phyloP scores from a whole-genome alignment of 306 rosid genomes.

The Acacia crassicarpa region DNA sequence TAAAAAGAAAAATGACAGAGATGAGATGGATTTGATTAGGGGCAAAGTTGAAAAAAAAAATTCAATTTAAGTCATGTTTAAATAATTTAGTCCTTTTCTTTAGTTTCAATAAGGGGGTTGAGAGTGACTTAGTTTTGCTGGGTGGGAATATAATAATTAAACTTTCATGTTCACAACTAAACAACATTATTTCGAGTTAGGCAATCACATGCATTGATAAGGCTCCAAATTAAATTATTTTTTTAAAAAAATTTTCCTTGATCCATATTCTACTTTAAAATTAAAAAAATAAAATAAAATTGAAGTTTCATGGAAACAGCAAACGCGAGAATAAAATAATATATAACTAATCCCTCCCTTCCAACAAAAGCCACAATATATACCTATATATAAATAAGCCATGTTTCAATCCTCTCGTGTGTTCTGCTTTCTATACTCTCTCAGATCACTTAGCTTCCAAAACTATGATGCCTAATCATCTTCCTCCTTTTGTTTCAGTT shows the following conservation, averaged over 20 bases:
- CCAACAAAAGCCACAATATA: background rate
- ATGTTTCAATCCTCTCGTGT: background rate
- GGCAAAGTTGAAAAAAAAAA: no score
- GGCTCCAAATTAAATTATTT: background rate
- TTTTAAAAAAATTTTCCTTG: background rate
- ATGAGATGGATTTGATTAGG: no score
- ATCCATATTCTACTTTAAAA: background rate
- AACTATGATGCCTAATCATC: background rate
- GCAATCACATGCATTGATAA: background rate
- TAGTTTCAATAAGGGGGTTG: no score
- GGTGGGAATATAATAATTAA: no score
- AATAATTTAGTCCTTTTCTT: no score
- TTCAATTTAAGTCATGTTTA: no score
- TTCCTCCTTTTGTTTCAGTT: background rate
- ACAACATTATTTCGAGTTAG: background rate
- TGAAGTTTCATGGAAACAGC: conserved; percentile 8
- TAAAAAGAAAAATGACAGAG: no score
- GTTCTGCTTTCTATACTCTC: background rate
- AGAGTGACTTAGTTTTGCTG: no score
- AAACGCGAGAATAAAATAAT: background rate
- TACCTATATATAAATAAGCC: background rate
- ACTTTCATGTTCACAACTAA: background rate
- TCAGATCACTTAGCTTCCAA: background rate
- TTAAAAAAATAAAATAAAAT: background rate
- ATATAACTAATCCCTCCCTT: background rate